Base-by-base conservation (phyloP, 2,329 filamentous ascomycete species). In the Bipolaris victoriae region DNA sequence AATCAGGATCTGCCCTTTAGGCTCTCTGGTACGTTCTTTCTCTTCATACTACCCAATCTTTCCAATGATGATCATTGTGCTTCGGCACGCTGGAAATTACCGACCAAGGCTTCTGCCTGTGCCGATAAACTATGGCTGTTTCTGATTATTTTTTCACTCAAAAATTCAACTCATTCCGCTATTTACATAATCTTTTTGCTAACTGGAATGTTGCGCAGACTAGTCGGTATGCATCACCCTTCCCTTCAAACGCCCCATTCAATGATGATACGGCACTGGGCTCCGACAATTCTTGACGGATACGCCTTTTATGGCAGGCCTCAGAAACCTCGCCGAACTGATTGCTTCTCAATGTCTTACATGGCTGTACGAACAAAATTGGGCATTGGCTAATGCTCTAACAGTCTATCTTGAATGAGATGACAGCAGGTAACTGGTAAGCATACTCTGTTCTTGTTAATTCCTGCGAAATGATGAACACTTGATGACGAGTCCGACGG, bases 321-420 rank as follows among this genome's bases (percentile, higher is more conserved):
- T 97, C 96, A 92, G 96, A 97, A 97, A 96, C 93, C 92, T 96
- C 88, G 92, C 91, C 92, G 90, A 29, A 94, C 92, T 96, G 92
- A 96, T 81, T 74, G 49, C 44, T 52, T 55, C 56, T 36, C 41
- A 22, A 31, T 24, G 40, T n/a, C 43, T 57, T 37, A 20, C 33
- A 55, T 33, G 22, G 31, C 45, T 37, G 46, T 7, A 18, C 16
- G 16, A 33, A 29, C 31, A 39, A 52, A 52, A 36, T 18, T 49
- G 43, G 43, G 57, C 56, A 22, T 33, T 33, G 20, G 50, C 62
- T 67, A 55, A 70, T 49, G 36, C 31, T 18, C 36, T 16, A 35
- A 15, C 24, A 54, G 52, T 45, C 36, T 50, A 33, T 49, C 9
- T 18, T 20, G 15, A 24, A 22, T n/a, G 0, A 24, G 3, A 24